phyloP scores from a whole-genome alignment of 2,329 filamentous ascomycete genomes.

The Mariannaea elegans region DNA sequence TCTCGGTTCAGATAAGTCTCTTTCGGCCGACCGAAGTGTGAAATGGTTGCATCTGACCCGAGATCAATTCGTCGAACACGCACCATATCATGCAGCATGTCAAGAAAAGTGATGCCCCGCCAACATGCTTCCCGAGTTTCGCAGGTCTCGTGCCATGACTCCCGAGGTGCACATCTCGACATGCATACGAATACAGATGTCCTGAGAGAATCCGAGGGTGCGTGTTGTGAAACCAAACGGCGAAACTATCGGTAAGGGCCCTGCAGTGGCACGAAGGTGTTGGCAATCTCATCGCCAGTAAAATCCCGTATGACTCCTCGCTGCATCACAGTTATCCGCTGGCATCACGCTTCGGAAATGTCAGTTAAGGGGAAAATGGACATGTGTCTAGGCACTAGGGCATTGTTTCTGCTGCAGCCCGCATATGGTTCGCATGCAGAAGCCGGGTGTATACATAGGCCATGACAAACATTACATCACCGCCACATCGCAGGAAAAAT shows the following conservation, averaged over 20 bases:
- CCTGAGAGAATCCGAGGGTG: slow-evolving; percentile 3
- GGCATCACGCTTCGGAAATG: slow-evolving; percentile 31
- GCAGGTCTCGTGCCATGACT: slow-evolving; percentile 18
- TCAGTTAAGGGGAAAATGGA: slow-evolving; percentile 17
- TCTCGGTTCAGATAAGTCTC: slow-evolving; percentile 32
- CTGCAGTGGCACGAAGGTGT: slow-evolving; percentile 33
- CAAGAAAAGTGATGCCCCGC: slow-evolving; percentile 13
- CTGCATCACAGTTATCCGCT: slow-evolving; percentile 36
- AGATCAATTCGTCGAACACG: slow-evolving; percentile 21
- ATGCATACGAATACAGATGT: slow-evolving; percentile 9
- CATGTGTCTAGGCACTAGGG: slow-evolving; percentile 17
- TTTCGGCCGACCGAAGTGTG: slow-evolving; percentile 37
- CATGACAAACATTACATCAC: slow-evolving; percentile 6
- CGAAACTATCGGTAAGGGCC: slow-evolving; percentile 29
- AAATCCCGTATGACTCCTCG: slow-evolving; percentile 39
- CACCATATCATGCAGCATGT: slow-evolving; percentile 24
- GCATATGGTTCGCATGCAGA: slow-evolving; percentile 17
- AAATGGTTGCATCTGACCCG: slow-evolving; percentile 26
- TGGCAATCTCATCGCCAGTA: slow-evolving; percentile 37
- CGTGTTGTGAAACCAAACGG: slow-evolving; percentile 36
- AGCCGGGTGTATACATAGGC: not conserved
- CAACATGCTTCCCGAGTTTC: slow-evolving; percentile 1
- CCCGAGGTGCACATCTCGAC: slow-evolving; percentile 2
- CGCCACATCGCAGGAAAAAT: slow-evolving; percentile 6
- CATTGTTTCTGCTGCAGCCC: slow-evolving; percentile 16